Conservation (phyloP, 2,329 filamentous ascomycete genomes). For the Diplodia corticola region DNA sequence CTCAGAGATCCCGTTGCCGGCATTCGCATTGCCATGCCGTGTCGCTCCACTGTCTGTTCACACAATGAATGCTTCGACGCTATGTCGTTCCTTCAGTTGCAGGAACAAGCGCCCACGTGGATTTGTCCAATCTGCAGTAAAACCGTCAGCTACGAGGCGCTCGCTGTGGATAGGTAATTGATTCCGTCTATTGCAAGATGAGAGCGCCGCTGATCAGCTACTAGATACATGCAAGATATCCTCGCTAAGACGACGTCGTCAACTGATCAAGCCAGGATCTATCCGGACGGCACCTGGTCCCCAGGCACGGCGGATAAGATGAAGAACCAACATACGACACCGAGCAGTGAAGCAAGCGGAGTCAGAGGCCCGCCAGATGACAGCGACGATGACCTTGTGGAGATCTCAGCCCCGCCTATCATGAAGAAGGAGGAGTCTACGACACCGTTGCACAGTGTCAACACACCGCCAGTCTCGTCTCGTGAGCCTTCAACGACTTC, state of each 20-base stretch:
- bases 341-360: constrained; percentile 37
- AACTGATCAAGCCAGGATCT: constrained; percentile 83
- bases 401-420: constrained; percentile 39
- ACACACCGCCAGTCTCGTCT: constrained; percentile 50
- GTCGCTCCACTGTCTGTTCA: constrained; percentile 74
- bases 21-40: constrained; percentile 75
- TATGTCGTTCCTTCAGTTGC: constrained; percentile 84
- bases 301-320: constrained; percentile 37
- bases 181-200: constrained; percentile 7
- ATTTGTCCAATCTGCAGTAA: constrained; percentile 93
- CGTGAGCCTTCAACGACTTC: constrained; percentile 42
- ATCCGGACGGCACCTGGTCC: constrained; percentile 81
- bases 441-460: constrained; percentile 39
- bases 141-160: constrained; percentile 71
- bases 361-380: constrained; percentile 38
- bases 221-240: constrained; percentile 84
- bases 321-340: constrained; percentile 40
- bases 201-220: constrained; percentile 22
- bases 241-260: constrained; percentile 69
- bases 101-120: constrained; percentile 97
- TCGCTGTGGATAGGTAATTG: constrained; percentile 82
- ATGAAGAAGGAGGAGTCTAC: constrained; percentile 43
- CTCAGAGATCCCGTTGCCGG: constrained; percentile 92
- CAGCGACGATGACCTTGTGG: constrained; percentile 49
- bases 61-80: constrained; percentile 97